These are phyloP conservation scores for Candida glaebosa DNA, from an alignment of 805 yeast genomes.

Conservation along the genomic window DNA sequence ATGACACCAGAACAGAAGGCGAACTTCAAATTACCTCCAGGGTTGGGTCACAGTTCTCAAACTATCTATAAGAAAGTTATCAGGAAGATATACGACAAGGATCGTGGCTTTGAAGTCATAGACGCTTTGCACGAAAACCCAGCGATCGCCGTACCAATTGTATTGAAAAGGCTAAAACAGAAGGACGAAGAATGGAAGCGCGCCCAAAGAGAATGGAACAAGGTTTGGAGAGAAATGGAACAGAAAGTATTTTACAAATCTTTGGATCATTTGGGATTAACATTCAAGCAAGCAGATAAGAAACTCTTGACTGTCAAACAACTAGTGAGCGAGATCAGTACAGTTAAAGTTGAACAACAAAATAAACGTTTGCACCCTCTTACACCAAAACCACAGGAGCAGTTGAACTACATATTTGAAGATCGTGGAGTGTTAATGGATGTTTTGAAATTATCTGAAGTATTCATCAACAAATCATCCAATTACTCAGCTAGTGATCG, in stretches of 20 bases:
- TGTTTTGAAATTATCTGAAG: conserved; percentile 62
- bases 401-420: conserved; percentile 56
- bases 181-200: conserved; percentile 99
- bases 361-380: conserved; percentile 82
- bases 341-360: conserved; percentile 88
- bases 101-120: conserved; percentile 92
- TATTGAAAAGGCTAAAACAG: conserved; percentile 87
- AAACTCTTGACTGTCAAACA: conserved; percentile 87
- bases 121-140: conserved; percentile 96
- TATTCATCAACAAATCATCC: conserved; percentile 64
- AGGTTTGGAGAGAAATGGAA: conserved; percentile 98
- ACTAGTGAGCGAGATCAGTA: conserved; percentile 84
- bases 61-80: conserved; percentile 93
- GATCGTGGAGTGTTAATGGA: conserved; percentile 74
- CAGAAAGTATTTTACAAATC: conserved; percentile 92
- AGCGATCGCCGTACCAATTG: conserved; percentile 90
- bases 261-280: conserved; percentile 90
- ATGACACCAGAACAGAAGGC: conserved; percentile 91
- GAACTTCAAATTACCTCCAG: conserved; percentile 82
- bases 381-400: conserved; percentile 81
- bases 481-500: conserved; percentile 79
- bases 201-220: conserved; percentile 97
- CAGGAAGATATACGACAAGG: conserved; percentile 88
- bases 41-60: conserved; percentile 85
- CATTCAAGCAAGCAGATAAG: conserved; percentile 96